These are phyloP conservation scores for Murraya koenigii DNA, from an alignment of 345 rosid species.

Conservation along the genomic window DNA sequence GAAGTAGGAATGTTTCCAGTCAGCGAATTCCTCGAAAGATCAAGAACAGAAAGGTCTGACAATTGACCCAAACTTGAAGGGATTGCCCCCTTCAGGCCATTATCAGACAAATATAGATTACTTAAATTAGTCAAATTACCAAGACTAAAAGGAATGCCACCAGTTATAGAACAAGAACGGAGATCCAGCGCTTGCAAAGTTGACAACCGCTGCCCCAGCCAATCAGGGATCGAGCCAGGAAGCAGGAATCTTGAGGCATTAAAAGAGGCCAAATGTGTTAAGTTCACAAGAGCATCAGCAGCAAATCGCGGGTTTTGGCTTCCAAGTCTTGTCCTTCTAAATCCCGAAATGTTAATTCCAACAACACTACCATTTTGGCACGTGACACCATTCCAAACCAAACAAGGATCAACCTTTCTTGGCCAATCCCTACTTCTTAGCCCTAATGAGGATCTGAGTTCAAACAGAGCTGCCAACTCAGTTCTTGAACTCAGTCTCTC, in stretches of 20 bases:
- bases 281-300: slow-evolving; percentile 66
- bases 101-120: slow-evolving; percentile 57
- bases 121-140: slow-evolving; percentile 69
- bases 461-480: slow-evolving; percentile 62
- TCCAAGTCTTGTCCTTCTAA: slow-evolving; percentile 79
- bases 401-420: slow-evolving; percentile 75
- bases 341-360: slow-evolving; percentile 82
- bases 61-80: slow-evolving; percentile 65
- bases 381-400: slow-evolving; percentile 60
- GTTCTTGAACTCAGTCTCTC: slow-evolving; percentile 40
- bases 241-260: slow-evolving; percentile 78
- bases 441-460: slow-evolving; percentile 89
- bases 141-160: slow-evolving; percentile 61
- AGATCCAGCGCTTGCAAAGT: slow-evolving; percentile 83
- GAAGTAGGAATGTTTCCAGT: slow-evolving; percentile 68
- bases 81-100: slow-evolving; percentile 53
- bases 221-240: slow-evolving; percentile 77
- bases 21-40: slow-evolving; percentile 65
- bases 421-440: slow-evolving; percentile 92
- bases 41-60: slow-evolving; percentile 49
- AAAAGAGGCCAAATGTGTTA: slow-evolving; percentile 59
- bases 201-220: slow-evolving; percentile 60
- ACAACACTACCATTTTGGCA: slow-evolving; percentile 65
- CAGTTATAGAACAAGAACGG: slow-evolving; percentile 58
- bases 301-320: slow-evolving; percentile 68